Percentiles rank a stretch among this genome's conserved stretches.
These are phyloP conservation scores for Apiotrichum porosum DNA, from an alignment of 1,284 basidiomycete species.

Conservation along the genomic window DNA sequence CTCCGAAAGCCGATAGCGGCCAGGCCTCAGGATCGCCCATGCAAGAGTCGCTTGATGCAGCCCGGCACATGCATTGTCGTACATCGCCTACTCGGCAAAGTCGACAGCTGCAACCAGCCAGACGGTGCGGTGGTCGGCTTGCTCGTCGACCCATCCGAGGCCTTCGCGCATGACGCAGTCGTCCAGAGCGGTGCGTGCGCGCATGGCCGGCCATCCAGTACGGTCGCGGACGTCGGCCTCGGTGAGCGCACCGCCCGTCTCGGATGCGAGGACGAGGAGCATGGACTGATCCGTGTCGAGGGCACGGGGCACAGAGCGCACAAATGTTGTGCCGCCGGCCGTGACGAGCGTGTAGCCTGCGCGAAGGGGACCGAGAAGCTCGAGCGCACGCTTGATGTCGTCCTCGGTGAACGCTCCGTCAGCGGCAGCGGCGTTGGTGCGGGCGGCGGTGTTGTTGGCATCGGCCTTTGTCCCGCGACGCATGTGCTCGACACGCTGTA, in stretches of 20 bases:
- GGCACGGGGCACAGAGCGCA: constrained; percentile 53
- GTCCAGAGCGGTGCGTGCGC: constrained; percentile 72
- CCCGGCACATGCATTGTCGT: not conserved
- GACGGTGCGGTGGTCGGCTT: constrained; percentile 52
- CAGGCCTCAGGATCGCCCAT: too few species aligned
- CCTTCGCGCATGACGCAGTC: constrained; percentile 88
- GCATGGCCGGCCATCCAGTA: constrained; percentile 71
- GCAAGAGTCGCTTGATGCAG: too few species aligned
- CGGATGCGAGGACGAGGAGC: constrained; percentile 68
- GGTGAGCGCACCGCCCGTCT: constrained; percentile 55
- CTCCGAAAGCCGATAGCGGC: too few species aligned
- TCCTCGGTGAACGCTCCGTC: constrained; percentile 59
- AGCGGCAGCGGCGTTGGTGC: not conserved
- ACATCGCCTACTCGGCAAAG: constrained; percentile 23
- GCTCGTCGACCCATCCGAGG: constrained; percentile 89
- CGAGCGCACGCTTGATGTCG: constrained; percentile 79
- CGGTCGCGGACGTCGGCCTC: constrained; percentile 56
- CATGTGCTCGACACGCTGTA: constrained; percentile 69
- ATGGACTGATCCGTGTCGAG: constrained; percentile 75
- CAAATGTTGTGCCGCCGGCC: constrained; percentile 22
- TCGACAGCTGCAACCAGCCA: constrained; percentile 39
- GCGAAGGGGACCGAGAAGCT: constrained; percentile 77
- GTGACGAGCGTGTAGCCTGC: constrained; percentile 77
- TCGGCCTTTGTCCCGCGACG: constrained; percentile 41
- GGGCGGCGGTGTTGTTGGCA: not conserved